Evolutionary conservation across 306 rosid species (phyloP).

Genomic region (Quercus wislizeni): DNA sequence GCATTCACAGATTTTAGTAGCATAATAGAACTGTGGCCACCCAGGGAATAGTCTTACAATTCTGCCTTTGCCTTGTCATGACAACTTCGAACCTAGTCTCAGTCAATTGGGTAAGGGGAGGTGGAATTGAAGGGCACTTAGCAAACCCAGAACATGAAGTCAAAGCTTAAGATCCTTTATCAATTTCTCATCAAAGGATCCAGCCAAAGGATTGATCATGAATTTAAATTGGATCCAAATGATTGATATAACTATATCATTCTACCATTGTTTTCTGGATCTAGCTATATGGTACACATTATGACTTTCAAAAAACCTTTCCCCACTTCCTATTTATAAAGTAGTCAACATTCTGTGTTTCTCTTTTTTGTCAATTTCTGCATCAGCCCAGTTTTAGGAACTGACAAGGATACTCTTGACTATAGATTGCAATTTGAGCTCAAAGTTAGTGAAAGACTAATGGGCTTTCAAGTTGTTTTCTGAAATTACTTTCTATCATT

Average conservation of each 20-base stretch:
- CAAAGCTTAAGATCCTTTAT: slow-evolving; percentile 1
- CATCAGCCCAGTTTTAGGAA: background rate
- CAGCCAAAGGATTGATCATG: background rate
- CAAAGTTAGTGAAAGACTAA: background rate
- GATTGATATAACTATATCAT: background rate
- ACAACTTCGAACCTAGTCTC: background rate
- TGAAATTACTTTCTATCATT: background rate
- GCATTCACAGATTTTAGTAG: background rate
- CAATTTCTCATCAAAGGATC: background rate
- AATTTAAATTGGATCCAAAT: background rate
- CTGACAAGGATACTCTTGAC: background rate
- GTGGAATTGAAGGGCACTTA: background rate
- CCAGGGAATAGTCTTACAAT: background rate
- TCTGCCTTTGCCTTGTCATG: background rate
- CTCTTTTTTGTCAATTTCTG: background rate
- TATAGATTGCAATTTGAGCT: background rate
- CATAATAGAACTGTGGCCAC: background rate
- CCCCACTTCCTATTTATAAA: background rate
- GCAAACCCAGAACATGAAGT: background rate
- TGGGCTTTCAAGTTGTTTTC: background rate
- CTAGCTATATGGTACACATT: background rate
- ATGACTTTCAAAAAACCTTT: background rate
- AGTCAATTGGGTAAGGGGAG: background rate
- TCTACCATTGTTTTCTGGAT: background rate
- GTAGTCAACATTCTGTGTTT: background rate